Evolutionary conservation across 495 filamentous ascomycete genomes (phyloP), one percentile per base, ranked within the genome.

Genomic region (Penicillium goetzii): DNA sequence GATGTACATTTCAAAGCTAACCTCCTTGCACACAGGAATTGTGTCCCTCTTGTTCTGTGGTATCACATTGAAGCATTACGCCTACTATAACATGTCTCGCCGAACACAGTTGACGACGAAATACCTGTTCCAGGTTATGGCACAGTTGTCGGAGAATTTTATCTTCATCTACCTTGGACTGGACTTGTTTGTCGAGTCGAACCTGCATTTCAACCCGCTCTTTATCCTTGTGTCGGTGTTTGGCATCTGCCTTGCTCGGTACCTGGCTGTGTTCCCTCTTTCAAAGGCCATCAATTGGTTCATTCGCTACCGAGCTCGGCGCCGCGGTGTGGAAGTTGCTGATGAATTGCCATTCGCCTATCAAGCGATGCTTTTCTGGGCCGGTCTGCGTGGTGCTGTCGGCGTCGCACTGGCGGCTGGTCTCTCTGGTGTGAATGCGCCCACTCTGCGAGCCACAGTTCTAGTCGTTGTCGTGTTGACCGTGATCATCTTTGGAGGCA

Each of bases 21-120:
- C 36, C n/a, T 64, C 0, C 26, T 53, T 15, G 17, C 36, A 40
- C 58, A 36, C n/a, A 98, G 94, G 95, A 60, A 99, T 99, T 68
- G 95, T 99, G 58, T 95, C 95, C 19, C 84, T 99, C 59, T 81
- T 99, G 12, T 98, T 99, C 80, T 98, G 96, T 75, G 95, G 95
- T 33, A 99, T 99, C 62, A 97, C 95, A 9, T 83, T 99, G 36
- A 99, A 99, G 74, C 95, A 99, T 74, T 98, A 99, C 70, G 95
- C 95, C 45, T 99, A 99, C 80, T 97, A 97, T 81, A 99, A 99
- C 79, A 99, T 99, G 95, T 99, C 95, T 32, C 89, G 95, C 47
- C 89, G 95, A 47, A 97, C 96, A 23, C 95, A 99, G 72, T 85
- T 99, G 68, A 97, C 95, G 19, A 99, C 96, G 58, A 99, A 99